These are phyloP conservation scores for Sphaerulina vaccinii DNA, from an alignment of 2,329 filamentous ascomycete species.

Conservation along the genomic window DNA sequence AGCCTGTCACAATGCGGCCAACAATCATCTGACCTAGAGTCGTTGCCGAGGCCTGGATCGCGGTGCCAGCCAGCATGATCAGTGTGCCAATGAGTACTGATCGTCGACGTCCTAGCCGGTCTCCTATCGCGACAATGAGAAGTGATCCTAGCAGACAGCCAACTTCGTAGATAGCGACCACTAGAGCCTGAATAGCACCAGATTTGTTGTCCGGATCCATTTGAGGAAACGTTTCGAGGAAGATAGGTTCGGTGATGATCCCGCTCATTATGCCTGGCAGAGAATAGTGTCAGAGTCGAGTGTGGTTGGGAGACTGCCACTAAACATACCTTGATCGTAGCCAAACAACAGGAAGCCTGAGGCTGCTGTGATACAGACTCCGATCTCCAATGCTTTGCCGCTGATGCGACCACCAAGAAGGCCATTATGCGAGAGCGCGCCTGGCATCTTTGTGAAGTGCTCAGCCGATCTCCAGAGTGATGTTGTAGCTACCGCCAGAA, in stretches of 20 bases:
- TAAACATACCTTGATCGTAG: constrained; percentile 24
- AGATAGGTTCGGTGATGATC: constrained; percentile 43
- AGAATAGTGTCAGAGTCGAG: too few species aligned
- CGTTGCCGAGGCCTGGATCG: constrained; percentile 59
- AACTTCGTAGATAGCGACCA: constrained; percentile 36
- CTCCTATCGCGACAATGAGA: too few species aligned
- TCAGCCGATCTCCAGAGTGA: too few species aligned
- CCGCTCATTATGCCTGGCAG: constrained; percentile 46
- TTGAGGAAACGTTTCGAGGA: constrained; percentile 38
- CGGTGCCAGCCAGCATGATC: constrained; percentile 60
- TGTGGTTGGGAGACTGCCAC: not conserved
- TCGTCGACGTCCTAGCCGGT: constrained; percentile 57
- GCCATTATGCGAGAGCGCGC: constrained; percentile 22
- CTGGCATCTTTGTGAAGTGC: constrained; percentile 1
- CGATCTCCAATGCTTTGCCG: constrained; percentile 18
- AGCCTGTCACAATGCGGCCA: constrained; percentile 52
- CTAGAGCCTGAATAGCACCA: constrained; percentile 34
- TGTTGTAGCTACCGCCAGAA: too few species aligned
- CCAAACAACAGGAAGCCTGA: constrained; percentile 23
- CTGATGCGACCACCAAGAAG: constrained; percentile 19
- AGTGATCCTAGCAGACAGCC: constrained; percentile 41
- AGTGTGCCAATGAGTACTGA: constrained; percentile 59
- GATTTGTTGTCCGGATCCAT: constrained; percentile 29
- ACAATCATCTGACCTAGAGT: constrained; percentile 48
- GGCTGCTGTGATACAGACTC: constrained; percentile 21